A percentile compares a stretch with the other conserved stretches of the same genome.
Evolutionary conservation across 371 early-diverging fungal genomes (phyloP).

Genomic region (Smittium culicis): DNA sequence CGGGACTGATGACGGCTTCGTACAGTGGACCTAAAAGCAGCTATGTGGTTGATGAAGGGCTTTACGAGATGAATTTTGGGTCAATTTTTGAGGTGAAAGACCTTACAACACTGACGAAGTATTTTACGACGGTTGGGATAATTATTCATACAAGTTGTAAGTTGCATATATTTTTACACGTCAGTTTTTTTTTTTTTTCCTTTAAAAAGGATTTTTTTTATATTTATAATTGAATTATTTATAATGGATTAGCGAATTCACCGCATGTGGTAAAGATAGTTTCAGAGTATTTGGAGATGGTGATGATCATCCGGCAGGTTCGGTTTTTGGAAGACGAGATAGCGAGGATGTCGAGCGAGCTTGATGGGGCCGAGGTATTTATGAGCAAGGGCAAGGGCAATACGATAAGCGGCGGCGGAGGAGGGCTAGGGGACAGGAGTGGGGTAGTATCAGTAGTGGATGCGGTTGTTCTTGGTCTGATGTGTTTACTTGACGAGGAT

Average conservation of each 20-base stretch:
- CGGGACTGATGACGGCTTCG: neutral
- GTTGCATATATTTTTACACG: neutral
- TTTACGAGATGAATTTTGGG: neutral
- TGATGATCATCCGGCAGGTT: neutral
- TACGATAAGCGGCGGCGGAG: neutral
- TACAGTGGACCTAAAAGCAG: neutral
- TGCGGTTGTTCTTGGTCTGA: neutral
- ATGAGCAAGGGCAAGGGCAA: neutral
- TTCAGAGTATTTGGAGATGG: constrained; percentile 6
- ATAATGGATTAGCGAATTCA: constrained; percentile 5
- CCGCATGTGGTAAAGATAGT: constrained; percentile 9
- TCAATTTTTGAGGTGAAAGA: neutral
- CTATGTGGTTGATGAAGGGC: neutral
- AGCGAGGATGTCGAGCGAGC: no score
- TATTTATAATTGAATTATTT: no score
- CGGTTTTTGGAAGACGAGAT: no score
- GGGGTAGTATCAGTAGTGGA: neutral
- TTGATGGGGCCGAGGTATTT: no score
- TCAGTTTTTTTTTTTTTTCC: no score
- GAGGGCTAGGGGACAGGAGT: neutral
- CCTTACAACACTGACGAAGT: neutral
- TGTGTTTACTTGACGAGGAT: neutral
- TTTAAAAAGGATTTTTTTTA: no score
- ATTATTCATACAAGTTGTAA: neutral
- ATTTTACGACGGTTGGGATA: neutral